Base-by-base conservation (phyloP, 331 rosid species). In the Ulmus americana region DNA sequence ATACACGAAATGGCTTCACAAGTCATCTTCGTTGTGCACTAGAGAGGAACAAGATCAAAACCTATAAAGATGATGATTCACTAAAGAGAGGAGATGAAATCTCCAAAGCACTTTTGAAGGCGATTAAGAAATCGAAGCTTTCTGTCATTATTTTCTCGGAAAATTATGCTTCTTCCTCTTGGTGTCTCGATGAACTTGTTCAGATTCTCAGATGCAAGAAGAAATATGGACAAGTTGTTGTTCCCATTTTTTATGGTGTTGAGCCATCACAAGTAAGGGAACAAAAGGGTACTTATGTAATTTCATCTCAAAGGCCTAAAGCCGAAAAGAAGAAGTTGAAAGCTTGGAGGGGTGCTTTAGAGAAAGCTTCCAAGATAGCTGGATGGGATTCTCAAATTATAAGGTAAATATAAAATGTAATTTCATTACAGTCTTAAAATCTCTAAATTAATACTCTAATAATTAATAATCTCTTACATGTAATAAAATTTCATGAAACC, bases 271-370 rank as follows among this genome's bases (percentile, higher is more conserved):
- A 42, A 35, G 61, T 72, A 14, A 38, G 71, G 1, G 0, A 42
- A 0, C 71, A 58, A 1, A 0, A 0, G 0, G 5, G 49, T 0
- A 48, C 1, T 49, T 64, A 22, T 40, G 40, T 5, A 3, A 9
- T 5, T 10, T 53, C 70, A 6, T 64, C 64, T 56, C 2, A 20
- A 16, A 0, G 42, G 14, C 47, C 0, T 6, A 39, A 56, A 0
- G 0, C 7, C 0, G 3, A 0, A 0, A 35, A 8, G 8, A 5
- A 6, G 0, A 15, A 38, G 13, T 55, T 56, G 2, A 3, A 0
- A 8, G 10, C 0, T 0, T 68, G 72, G 72, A 68, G 14, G 12
- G 56, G 0, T 45, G 72, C 64, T 9, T 68, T 68, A 14, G 1
- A 0, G 7, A 0, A 38, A 15, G 72, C 48, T 1, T 3, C 56